Base-by-base conservation (phyloP, 2,329 filamentous ascomycete species). In the Colletotrichum godetiae region DNA sequence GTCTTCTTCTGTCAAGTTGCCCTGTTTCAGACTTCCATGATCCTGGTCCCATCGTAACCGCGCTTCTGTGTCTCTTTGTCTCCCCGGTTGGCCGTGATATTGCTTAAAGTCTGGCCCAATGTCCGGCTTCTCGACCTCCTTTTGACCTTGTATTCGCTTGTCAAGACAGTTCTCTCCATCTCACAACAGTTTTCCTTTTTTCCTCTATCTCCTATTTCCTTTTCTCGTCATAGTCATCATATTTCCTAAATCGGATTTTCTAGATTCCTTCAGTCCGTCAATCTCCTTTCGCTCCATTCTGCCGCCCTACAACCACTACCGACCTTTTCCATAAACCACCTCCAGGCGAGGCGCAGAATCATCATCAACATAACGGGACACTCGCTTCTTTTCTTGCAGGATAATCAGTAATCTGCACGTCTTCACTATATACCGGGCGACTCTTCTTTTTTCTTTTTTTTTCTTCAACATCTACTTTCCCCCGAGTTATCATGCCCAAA, bases 401-500 rank as follows among this genome's bases (percentile, higher is more conserved):
- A 33, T 73, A 75, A 75, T 73, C 66, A 61, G 33, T 75, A 75
- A 71, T 76, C 72, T 56, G 72, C 59, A 35, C 55, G 42, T 42
- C 22, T 62, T 70, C 66, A 63, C 56, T 66, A 69, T 72, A 70
- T 73, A 70, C 61, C 63, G 72, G 65, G 62, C 70, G 63, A 58
- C 61, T 22, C 65, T 71, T 66, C 61, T 65, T 72, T 67, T 61
- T 66, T 74, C 24, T 73, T 65, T 74, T 64, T 56, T 15, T 73
- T 74, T 42, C 11, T 71, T 72, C 66, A 7, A 71, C 64, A 69
- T 15, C 75, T 68, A 65, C 74, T 61, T 53, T 74, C 66, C 66
- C 68, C 66, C 68, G 76, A 77, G 29, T 61, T 75, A 83, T 77
- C 76, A 88, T 88, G 86, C 83, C 86, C 67, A 87, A 85, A 78